Evolutionary conservation across 805 yeast genomes (phyloP).

Genomic region (Myxozyma neotropica): DNA sequence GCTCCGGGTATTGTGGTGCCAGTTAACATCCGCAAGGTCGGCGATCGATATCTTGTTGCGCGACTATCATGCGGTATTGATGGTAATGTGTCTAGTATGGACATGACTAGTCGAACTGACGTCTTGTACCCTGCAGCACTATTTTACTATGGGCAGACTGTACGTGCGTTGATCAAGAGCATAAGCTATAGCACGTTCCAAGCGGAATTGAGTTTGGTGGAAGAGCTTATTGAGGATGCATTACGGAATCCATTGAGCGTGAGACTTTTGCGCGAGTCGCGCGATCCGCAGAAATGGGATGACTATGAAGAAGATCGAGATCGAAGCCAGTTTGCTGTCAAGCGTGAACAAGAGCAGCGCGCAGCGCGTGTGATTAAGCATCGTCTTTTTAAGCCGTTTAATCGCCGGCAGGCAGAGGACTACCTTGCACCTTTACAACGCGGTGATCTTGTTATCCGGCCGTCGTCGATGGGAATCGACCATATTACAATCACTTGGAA

Average conservation of each 20-base stretch:
- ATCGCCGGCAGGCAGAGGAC: conserved; percentile 87
- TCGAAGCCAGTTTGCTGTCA: conserved; percentile 53
- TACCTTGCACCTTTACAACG: conserved; percentile 83
- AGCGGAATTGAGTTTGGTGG: conserved; percentile 72
- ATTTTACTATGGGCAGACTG: conserved; percentile 71
- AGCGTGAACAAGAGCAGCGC: conserved; percentile 65
- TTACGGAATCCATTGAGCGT: conserved; percentile 40
- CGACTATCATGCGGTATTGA: conserved; percentile 64
- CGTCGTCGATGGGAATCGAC: conserved; percentile 85
- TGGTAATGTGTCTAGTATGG: conserved; percentile 48
- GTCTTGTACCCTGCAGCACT: conserved; percentile 52
- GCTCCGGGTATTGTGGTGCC: conserved; percentile 73
- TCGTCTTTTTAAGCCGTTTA: conserved; percentile 84
- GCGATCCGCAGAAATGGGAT: conserved; percentile 73
- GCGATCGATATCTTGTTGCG: conserved; percentile 49
- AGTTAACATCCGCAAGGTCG: conserved; percentile 67
- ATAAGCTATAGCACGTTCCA: conserved; percentile 75
- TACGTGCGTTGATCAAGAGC: conserved; percentile 74
- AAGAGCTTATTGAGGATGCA: conserved; percentile 63
- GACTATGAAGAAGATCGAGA: conserved; percentile 72
- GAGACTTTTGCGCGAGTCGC: conserved; percentile 40
- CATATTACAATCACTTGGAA: conserved; percentile 96
- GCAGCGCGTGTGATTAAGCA: conserved; percentile 84
- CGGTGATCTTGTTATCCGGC: conserved; percentile 93
- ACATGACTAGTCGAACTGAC: conserved; percentile 46